phyloP scores from a whole-genome alignment of 345 rosid species.

The Anacardium occidentale region DNA sequence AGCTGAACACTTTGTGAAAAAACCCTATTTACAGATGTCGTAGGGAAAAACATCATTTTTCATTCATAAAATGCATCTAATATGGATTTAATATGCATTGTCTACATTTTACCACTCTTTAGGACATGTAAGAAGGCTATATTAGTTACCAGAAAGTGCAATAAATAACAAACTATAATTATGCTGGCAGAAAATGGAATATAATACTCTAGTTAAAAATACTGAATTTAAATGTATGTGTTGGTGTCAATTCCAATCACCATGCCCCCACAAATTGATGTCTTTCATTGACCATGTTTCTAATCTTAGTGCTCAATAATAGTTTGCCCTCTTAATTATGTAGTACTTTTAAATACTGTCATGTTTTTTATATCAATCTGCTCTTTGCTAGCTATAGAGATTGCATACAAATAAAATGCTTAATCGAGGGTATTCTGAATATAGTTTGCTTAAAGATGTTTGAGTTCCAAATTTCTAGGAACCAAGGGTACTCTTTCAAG shows the following conservation, averaged over 20 bases:
- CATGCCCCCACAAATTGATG: constrained; percentile 4
- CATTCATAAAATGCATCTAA: neutral
- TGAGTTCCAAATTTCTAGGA: neutral
- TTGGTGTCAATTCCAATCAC: neutral
- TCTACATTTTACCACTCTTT: neutral
- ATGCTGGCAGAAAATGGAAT: no score
- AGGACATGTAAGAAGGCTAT: neutral
- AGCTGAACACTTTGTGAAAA: neutral
- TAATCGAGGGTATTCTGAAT: neutral
- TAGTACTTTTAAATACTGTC: neutral
- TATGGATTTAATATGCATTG: neutral
- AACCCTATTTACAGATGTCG: neutral
- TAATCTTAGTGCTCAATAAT: neutral
- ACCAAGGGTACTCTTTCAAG: no score
- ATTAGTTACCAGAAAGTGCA: neutral
- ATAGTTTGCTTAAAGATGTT: neutral
- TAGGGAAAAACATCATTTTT: neutral
- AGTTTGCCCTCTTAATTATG: neutral
- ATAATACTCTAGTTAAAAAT: neutral
- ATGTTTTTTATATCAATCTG: constrained; percentile 1
- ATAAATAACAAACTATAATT: neutral
- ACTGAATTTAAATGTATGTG: neutral
- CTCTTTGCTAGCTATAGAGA: neutral
- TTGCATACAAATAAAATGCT: neutral
- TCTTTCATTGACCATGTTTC: neutral